Percentiles rank a stretch among this genome's conserved stretches.
Evolutionary conservation across 2,329 filamentous ascomycete species (phyloP).

Genomic region (Chaetomium strumarium): DNA sequence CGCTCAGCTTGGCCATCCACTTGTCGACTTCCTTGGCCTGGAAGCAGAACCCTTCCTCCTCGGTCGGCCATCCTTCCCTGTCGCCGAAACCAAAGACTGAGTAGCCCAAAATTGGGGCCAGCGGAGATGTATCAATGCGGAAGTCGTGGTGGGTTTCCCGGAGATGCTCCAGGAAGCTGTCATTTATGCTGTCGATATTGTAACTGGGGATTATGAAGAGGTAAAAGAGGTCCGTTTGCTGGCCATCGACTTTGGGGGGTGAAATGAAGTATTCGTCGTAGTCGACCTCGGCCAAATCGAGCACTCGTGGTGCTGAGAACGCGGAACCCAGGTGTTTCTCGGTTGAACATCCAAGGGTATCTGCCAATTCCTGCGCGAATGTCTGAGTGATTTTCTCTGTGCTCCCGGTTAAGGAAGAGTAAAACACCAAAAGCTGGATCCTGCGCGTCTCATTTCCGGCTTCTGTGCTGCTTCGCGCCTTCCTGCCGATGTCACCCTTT

Average conservation of each 20-base stretch:
- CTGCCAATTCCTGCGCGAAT: slow-evolving; percentile 52
- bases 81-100: slow-evolving; percentile 94
- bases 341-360: slow-evolving; percentile 41
- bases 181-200: slow-evolving; percentile 89
- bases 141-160: slow-evolving; percentile 95
- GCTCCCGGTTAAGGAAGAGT: slow-evolving; percentile 78
- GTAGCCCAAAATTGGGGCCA: slow-evolving; percentile 74
- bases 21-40: slow-evolving; percentile 86
- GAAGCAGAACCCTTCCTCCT: slow-evolving; percentile 86
- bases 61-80: slow-evolving; percentile 83
- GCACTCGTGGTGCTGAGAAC: slow-evolving; percentile 55
- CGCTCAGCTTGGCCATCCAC: slow-evolving; percentile 95
- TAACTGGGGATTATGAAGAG: slow-evolving; percentile 82
- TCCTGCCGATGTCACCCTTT: slow-evolving; percentile 36
- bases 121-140: slow-evolving; percentile 81
- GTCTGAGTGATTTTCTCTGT: slow-evolving; percentile 68
- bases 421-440: slow-evolving; percentile 77
- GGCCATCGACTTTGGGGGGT: slow-evolving; percentile 55
- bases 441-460: slow-evolving; percentile 27
- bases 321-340: slow-evolving; percentile 26
- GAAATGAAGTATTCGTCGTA: slow-evolving; percentile 89
- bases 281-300: slow-evolving; percentile 80
- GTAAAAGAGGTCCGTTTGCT: slow-evolving; percentile 64
- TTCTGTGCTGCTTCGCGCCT: slow-evolving; percentile 25
- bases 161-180: slow-evolving; percentile 80